Percentiles rank a stretch among this genome's conserved stretches.
Evolutionary conservation across 2,329 filamentous ascomycete genomes (phyloP).

Genomic region (Talaromyces piceae): DNA sequence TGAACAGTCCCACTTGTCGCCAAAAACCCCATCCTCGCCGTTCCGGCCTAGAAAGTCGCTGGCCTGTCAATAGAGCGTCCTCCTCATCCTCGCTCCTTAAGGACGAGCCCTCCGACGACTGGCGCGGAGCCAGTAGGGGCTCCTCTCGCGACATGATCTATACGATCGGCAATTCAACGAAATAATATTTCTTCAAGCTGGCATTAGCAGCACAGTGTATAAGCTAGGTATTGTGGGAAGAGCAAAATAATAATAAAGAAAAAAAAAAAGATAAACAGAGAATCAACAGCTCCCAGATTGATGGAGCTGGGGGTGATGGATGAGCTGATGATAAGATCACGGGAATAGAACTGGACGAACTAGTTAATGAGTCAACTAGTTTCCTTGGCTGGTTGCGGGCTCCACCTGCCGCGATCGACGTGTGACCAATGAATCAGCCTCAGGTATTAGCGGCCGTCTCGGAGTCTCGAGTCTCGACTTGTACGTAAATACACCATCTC

Average conservation of each 20-base stretch:
- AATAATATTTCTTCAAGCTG: too few species aligned
- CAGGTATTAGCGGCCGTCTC: too few species aligned
- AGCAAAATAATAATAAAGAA: neutral
- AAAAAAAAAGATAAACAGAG: neutral
- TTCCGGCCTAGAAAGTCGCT: constrained; percentile 27
- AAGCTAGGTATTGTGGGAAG: too few species aligned
- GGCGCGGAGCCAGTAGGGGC: constrained; percentile 47
- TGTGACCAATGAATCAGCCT: neutral
- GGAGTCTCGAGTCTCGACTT: neutral
- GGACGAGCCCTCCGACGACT: constrained; percentile 50
- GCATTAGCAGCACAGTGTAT: neutral
- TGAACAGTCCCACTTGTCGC: constrained; percentile 69
- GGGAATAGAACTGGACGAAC: neutral
- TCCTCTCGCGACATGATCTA: constrained; percentile 36
- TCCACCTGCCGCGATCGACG: neutral
- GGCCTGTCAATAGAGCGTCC: constrained; percentile 54
- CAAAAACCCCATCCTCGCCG: constrained; percentile 49
- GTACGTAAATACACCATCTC: too few species aligned
- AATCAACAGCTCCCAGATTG: too few species aligned
- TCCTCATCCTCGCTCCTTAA: constrained; percentile 53
- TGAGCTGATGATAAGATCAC: neutral
- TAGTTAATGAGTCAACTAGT: too few species aligned
- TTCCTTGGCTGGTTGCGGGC: neutral
- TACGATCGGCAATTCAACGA: neutral
- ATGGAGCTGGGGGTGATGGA: neutral